Base-by-base conservation (phyloP, 495 filamentous ascomycete species). In the Cercophora scortea region DNA sequence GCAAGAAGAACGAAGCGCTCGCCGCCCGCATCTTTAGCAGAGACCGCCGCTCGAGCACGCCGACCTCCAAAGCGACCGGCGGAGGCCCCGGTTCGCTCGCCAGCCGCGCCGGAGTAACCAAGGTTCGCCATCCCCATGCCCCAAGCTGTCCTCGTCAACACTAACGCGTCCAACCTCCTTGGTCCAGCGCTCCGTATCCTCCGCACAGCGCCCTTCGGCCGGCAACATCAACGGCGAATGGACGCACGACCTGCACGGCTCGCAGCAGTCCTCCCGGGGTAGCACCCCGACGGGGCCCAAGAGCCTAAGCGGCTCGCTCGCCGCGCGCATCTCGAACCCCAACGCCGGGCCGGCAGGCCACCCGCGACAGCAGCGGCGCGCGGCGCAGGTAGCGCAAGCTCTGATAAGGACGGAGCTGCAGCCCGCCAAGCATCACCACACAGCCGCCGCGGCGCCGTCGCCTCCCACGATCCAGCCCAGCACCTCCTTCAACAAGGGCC, bases 81-180 rank as follows among this genome's bases (percentile, higher is more conserved):
- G 69, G 69, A 48, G 75, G 78, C 45, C 25, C 25, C 25, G 25
- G 25, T 25, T 76, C 80, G 48, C 75, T 93, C 36, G 86, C 89
- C 52, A 89, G 86, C 62, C 78, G 89, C 65, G 81, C 85, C n/a
- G 86, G 84, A 43, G 74, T 87, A 18, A 76, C 79, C 42, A 89
- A 90, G 81, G 85, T 88, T 43, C 47, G 61, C 50, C n/a, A 43
- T 48, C 32, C 17, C 11, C 2, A n/a, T 47, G 42, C 17, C 12
- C 60, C n/a, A n/a, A n/a, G n/a, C n/a, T n/a, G n/a, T n/a, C n/a
- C n/a, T n/a, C n/a, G n/a, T n/a, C 18, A 1, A 13, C 18, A n/a
- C 17, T 35, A 45, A 38, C 50, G n/a, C n/a, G n/a, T n/a, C n/a
- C 32, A 12, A 25, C 32, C 19, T 42, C 54, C 56, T 40, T 4